Conservation (phyloP, 805 yeast species). For the Wickerhamomyces pijperi region DNA sequence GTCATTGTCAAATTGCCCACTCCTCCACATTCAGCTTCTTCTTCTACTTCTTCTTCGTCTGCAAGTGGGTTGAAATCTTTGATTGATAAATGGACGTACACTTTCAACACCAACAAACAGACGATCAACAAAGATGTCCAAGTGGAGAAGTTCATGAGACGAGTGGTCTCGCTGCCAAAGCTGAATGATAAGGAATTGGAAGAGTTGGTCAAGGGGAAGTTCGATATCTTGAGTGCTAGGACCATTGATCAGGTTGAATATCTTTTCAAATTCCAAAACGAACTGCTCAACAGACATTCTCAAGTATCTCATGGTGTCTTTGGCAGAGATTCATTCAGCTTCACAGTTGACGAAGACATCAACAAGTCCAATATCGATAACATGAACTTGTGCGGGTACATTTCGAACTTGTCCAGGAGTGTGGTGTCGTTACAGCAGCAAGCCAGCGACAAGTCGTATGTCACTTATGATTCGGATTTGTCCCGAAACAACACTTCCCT, state of each 20-base stretch:
- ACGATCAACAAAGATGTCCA: constrained; percentile 4
- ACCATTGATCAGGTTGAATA: constrained; percentile 59
- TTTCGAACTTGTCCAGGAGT: constrained; percentile 16
- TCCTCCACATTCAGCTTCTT: constrained; percentile 1
- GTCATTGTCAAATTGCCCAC: constrained; percentile 22
- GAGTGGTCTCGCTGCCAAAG: constrained; percentile 18
- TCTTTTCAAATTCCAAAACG: constrained; percentile 35
- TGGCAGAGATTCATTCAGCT: constrained; percentile 11
- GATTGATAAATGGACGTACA: constrained; percentile 14
- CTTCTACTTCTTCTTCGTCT: neutral
- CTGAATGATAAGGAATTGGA: constrained; percentile 22
- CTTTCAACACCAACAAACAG: constrained; percentile 9
- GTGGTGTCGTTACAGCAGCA: constrained; percentile 13
- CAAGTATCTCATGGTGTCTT: constrained; percentile 3
- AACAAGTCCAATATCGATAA: constrained; percentile 16
- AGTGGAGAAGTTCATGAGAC: constrained; percentile 16
- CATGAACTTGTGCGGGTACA: constrained; percentile 18
- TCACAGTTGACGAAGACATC: constrained; percentile 7
- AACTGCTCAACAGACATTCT: constrained; percentile 19
- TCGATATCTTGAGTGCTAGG: constrained; percentile 60
- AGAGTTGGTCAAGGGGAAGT: constrained; percentile 27
- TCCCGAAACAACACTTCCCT: constrained; percentile 17
- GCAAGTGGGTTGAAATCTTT: constrained; percentile 14
- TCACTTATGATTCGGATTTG: constrained; percentile 49
- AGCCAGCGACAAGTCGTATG: constrained; percentile 29